A percentile compares a stretch with the other conserved stretches of the same genome.
These are phyloP conservation scores for Phaseolus coccineus DNA, from an alignment of 331 rosid genomes.

Conservation along the genomic window DNA sequence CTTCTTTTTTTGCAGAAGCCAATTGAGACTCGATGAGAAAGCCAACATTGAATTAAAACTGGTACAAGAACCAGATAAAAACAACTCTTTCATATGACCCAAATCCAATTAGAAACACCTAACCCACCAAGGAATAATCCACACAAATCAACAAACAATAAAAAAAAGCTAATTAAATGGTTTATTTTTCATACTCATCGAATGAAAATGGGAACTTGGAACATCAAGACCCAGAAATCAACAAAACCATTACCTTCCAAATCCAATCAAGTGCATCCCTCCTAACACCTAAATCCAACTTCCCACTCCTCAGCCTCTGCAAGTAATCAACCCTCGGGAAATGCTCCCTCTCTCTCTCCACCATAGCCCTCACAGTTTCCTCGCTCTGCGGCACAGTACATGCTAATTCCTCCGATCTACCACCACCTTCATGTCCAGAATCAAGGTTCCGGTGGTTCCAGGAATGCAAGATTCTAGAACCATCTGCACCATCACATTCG, in stretches of 20 bases:
- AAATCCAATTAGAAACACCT: slow-evolving; percentile 43
- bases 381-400: slow-evolving; percentile 60
- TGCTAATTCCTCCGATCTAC: slow-evolving; percentile 54
- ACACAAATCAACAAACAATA: slow-evolving; percentile 19
- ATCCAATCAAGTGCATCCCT: slow-evolving; percentile 92
- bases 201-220: not conserved
- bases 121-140: slow-evolving; percentile 25
- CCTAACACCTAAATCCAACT: slow-evolving; percentile 72
- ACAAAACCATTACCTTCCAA: slow-evolving; percentile 68
- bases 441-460: slow-evolving; percentile 44
- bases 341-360: slow-evolving; percentile 75
- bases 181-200: slow-evolving; percentile 9
- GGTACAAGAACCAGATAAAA: not conserved
- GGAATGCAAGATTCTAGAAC: slow-evolving; percentile 49
- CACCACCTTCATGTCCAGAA: slow-evolving; percentile 38
- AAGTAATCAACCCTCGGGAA: slow-evolving; percentile 80
- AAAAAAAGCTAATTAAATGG: not conserved
- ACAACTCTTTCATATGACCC: slow-evolving; percentile 29
- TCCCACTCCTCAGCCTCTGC: slow-evolving; percentile 74
- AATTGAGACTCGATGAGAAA: slow-evolving; percentile 33
- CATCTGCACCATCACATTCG: slow-evolving; percentile 52
- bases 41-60: slow-evolving; percentile 17
- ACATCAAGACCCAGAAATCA: slow-evolving; percentile 26
- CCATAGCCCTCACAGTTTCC: slow-evolving; percentile 63
- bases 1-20: not conserved